Conservation (phyloP, 306 rosid species). For the Cicer arietinum region DNA sequence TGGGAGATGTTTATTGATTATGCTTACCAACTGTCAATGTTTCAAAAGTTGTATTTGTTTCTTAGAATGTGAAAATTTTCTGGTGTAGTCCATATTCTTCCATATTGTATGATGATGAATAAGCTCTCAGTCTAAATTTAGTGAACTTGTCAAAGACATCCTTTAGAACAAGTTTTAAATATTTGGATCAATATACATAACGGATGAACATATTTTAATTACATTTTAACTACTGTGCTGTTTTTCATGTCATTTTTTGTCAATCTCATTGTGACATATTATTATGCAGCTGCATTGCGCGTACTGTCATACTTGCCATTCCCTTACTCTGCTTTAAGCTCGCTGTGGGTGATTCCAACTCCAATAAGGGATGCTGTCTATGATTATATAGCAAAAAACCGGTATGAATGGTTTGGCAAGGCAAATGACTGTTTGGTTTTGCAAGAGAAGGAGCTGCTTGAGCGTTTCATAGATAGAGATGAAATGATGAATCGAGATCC, state of each 20-base stretch:
- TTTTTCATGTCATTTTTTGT: slow-evolving; percentile 16
- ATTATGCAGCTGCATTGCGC: slow-evolving; percentile 73
- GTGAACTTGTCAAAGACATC: slow-evolving; percentile 7
- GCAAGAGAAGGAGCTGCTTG: slow-evolving; percentile 69
- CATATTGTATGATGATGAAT: slow-evolving; percentile 20
- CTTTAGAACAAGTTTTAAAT: slow-evolving; percentile 2
- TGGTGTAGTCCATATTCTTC: not conserved
- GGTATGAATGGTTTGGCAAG: slow-evolving; percentile 72
- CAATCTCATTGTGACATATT: slow-evolving; percentile 43
- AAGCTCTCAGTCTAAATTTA: slow-evolving; percentile 6
- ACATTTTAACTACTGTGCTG: slow-evolving; percentile 19
- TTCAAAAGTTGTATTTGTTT: not conserved
- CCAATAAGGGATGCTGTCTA: slow-evolving; percentile 71
- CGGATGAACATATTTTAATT: slow-evolving; percentile 26
- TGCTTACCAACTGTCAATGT: not conserved
- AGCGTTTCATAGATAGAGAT: slow-evolving; percentile 85
- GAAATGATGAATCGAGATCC: slow-evolving; percentile 56
- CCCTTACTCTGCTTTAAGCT: slow-evolving; percentile 72
- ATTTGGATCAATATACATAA: not conserved
- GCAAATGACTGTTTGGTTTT: slow-evolving; percentile 69
- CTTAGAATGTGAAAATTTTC: too few relatives aligned
- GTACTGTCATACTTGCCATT: slow-evolving; percentile 76
- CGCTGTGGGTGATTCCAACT: slow-evolving; percentile 60
- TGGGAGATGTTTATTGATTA: too few relatives aligned
- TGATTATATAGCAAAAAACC: slow-evolving; percentile 62